phyloP scores from a whole-genome alignment of 2,329 filamentous ascomycete genomes.

The Stagonosporopsis rhizophila region DNA sequence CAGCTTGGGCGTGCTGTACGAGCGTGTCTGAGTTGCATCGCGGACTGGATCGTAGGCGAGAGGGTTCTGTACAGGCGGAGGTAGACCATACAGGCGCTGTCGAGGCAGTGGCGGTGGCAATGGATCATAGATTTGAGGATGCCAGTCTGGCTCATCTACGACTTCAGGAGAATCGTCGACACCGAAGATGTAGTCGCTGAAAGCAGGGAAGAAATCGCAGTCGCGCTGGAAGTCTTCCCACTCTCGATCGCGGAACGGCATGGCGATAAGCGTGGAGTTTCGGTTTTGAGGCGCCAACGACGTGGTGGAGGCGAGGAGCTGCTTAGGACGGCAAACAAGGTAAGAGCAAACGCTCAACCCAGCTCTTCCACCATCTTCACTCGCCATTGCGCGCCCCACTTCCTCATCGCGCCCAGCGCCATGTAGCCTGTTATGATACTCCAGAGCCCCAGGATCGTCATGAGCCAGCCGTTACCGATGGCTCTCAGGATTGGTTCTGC shows the following conservation, averaged over 20 bases:
- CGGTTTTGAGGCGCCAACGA: neutral
- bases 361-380: slow-evolving; percentile 62
- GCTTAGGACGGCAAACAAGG: neutral
- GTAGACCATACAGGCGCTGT: slow-evolving; percentile 3
- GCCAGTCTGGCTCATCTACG: slow-evolving; percentile 24
- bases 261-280: neutral
- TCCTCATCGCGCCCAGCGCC: slow-evolving; percentile 67
- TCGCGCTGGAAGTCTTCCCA: slow-evolving; percentile 32
- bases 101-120: neutral
- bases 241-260: slow-evolving; percentile 26
- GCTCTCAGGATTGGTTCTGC: slow-evolving; percentile 45
- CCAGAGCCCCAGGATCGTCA: slow-evolving; percentile 54
- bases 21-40: neutral
- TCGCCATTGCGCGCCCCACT: slow-evolving; percentile 69
- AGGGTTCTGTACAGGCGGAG: neutral
- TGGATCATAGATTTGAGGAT: slow-evolving; percentile 20
- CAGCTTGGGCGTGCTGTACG: neutral
- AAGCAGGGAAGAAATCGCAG: slow-evolving; percentile 30
- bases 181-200: slow-evolving; percentile 31
- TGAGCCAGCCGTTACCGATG: slow-evolving; percentile 52
- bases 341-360: slow-evolving; percentile 23
- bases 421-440: slow-evolving; percentile 54
- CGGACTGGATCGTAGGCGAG: neutral
- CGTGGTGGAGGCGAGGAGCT: neutral
- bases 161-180: slow-evolving; percentile 21